Evolutionary conservation across 768 basidiomycete species (phyloP).

Genomic region (Pisolithus tinctorius): DNA sequence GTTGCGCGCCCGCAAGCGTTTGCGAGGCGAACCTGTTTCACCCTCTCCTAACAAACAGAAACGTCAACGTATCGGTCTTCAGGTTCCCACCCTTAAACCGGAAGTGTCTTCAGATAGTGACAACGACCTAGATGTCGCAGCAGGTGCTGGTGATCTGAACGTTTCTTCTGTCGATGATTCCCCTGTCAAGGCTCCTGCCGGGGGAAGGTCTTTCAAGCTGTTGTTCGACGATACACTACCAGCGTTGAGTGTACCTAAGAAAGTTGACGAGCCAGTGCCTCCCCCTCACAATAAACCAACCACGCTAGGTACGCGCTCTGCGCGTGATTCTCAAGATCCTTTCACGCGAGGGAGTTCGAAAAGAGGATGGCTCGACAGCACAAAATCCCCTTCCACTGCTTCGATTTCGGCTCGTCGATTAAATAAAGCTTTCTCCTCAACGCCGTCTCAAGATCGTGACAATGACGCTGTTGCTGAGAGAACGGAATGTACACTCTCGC

Average conservation of each 20-base stretch:
- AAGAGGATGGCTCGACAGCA: neutral
- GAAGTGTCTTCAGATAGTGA: slow-evolving; percentile 27
- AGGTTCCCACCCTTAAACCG: slow-evolving; percentile 33
- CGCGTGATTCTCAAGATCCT: slow-evolving; percentile 1
- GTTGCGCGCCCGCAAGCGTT: slow-evolving; percentile 68
- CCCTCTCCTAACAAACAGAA: slow-evolving; percentile 79
- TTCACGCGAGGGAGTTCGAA: slow-evolving; percentile 1
- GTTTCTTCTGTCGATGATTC: slow-evolving; percentile 62
- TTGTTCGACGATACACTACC: slow-evolving; percentile 55
- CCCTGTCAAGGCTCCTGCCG: slow-evolving; percentile 54
- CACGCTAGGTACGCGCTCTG: neutral
- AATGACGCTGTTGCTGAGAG: slow-evolving; percentile 1
- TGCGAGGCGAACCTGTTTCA: slow-evolving; percentile 77
- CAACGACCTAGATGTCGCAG: slow-evolving; percentile 29
- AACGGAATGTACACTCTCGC: neutral
- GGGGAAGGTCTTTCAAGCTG: slow-evolving; percentile 56
- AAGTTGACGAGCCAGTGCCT: neutral
- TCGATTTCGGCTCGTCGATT: neutral
- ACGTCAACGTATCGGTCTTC: slow-evolving; percentile 48
- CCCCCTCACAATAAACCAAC: neutral
- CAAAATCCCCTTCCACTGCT: slow-evolving; percentile 1
- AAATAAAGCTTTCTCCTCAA: slow-evolving; percentile 3
- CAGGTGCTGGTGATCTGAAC: slow-evolving; percentile 24
- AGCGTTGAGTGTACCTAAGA: slow-evolving; percentile 13
- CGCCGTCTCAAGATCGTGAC: slow-evolving; percentile 8